Base-by-base conservation (phyloP, 2,329 filamentous ascomycete species). In the Penicillium sp. region DNA sequence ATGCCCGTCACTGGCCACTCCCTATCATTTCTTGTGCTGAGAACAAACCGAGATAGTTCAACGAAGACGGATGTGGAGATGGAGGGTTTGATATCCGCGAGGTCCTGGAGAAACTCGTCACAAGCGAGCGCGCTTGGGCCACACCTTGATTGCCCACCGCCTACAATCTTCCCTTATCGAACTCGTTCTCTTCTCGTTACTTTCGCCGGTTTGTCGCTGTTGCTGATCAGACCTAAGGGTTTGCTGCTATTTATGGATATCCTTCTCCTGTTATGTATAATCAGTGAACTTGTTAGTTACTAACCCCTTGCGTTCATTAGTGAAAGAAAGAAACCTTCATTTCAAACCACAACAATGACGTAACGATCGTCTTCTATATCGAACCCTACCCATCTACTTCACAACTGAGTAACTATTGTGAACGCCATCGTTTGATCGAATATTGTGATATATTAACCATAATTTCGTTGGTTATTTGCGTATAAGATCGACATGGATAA, bases 81-180 rank as follows among this genome's bases (percentile, higher is more conserved):
- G 55, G 36, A 47, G 45, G 40, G 50, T 42, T 34, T 32, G 53
- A 55, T 56, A 36, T 57, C 46, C 52, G 59, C 22, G 43, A 49
- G 45, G 36, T 46, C 31, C 32, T 54, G 56, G 52, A 57, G 59
- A 53, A 57, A 61, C 53, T 61, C 64, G 68, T 68, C 64, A 52
- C 64, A 70, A 70, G 63, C 61, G 67, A 60, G 55, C 57, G 61
- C 69, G 72, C 71, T 72, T 62, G 70, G 72, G 66, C 72, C 72
- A 74, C 67, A 69, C 64, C 67, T 73, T 72, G 68, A 71, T 71
- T 61, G 36, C 38, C 58, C 62, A 62, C 57, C 56, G 60, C 55
- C 60, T 62, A 55, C 52, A 29, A 31, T 44, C 24, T 43, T 44
- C 16, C 47, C 53, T 62, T 59, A 56, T 61, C 57, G 46, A 45